Evolutionary conservation across 208 protist species (phyloP).

Genomic region (Jaenimonas drosophilae): DNA sequence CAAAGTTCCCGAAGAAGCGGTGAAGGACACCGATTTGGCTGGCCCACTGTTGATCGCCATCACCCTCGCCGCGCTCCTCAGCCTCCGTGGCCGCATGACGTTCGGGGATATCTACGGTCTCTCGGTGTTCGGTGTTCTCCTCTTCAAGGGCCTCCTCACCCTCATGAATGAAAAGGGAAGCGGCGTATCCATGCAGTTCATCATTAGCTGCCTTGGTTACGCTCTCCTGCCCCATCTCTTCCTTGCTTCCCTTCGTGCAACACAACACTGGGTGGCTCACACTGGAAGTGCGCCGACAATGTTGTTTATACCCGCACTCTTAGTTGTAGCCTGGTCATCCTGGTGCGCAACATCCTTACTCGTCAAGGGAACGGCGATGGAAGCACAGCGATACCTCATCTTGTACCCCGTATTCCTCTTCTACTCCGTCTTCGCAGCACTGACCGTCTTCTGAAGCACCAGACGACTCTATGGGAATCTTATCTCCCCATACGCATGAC

Average conservation of each 20-base stretch:
- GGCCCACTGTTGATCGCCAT: constrained; percentile 69
- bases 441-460: constrained; percentile 67
- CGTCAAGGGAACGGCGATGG: constrained; percentile 43
- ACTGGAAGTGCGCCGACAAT: constrained; percentile 3
- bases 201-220: constrained; percentile 73
- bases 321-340: constrained; percentile 67
- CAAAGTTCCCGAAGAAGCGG: constrained; percentile 10
- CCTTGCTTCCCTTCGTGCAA: constrained; percentile 32
- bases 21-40: constrained; percentile 61
- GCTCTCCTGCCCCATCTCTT: constrained; percentile 66
- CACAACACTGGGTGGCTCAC: constrained; percentile 29
- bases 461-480: too few species aligned
- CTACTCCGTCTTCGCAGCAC: constrained; percentile 66
- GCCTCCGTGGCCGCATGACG: constrained; percentile 65
- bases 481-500: too few species aligned
- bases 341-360: constrained; percentile 72
- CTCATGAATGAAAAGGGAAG: constrained; percentile 40
- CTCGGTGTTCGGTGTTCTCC: constrained; percentile 49
- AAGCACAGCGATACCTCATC: constrained; percentile 58
- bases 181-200: constrained; percentile 47
- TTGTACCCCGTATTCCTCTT: constrained; percentile 77
- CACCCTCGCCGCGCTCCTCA: constrained; percentile 51
- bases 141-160: constrained; percentile 62
- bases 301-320: constrained; percentile 23
- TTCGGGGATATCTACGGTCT: constrained; percentile 81